phyloP scores from a whole-genome alignment of 345 rosid genomes.

The Diplotaxis tenuifolia region DNA sequence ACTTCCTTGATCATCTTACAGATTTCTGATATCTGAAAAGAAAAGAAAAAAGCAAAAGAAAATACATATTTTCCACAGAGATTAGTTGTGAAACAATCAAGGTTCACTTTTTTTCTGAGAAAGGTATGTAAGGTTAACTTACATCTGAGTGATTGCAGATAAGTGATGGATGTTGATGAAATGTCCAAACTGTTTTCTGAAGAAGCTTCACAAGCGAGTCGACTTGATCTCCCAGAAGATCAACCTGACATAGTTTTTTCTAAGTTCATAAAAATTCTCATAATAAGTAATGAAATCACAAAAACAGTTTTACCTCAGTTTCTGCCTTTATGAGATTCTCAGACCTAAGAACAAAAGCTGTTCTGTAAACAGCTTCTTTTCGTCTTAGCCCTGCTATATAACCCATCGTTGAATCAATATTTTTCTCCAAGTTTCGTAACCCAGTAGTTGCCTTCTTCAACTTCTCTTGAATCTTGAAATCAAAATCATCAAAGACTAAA shows the following conservation, averaged over 20 bases:
- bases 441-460: conserved; percentile 40
- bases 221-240: conserved; percentile 82
- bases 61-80: neutral
- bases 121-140: conserved; percentile 13
- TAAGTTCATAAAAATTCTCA: neutral
- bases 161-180: conserved; percentile 43
- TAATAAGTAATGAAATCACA: neutral
- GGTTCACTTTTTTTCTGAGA: too few species aligned
- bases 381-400: conserved; percentile 28
- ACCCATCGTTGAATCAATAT: conserved; percentile 35
- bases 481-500: conserved; percentile 37
- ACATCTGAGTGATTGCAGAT: conserved; percentile 51
- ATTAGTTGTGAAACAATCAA: conserved; percentile 14
- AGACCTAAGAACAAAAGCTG: conserved; percentile 60
- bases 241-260: conserved; percentile 47
- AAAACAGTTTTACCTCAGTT: conserved; percentile 56
- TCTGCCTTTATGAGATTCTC: conserved; percentile 78
- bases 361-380: conserved; percentile 49
- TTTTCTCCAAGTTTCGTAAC: conserved; percentile 45
- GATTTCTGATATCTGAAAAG: conserved; percentile 53
- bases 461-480: conserved; percentile 35
- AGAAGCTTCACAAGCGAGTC: conserved; percentile 51
- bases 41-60: neutral
- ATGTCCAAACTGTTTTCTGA: conserved; percentile 46
- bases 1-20: conserved; percentile 54